Evolutionary conservation across 2,329 filamentous ascomycete genomes (phyloP).

Genomic region (Fusarium sacchari): DNA sequence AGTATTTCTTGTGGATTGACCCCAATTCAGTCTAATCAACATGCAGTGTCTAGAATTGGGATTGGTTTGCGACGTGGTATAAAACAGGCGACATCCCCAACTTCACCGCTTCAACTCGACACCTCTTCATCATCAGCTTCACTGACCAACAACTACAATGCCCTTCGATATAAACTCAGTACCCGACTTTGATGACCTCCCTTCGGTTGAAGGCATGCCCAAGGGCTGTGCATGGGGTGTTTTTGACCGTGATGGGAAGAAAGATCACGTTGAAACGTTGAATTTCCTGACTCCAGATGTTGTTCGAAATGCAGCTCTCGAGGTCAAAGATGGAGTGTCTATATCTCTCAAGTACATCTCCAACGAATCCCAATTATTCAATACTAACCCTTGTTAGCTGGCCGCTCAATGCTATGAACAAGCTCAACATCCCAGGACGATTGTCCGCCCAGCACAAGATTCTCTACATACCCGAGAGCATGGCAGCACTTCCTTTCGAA

Average conservation of each 20-base stretch:
- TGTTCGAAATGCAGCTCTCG: constrained; percentile 35
- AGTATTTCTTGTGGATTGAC: neutral
- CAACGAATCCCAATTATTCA: too few species aligned
- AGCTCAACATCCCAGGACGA: constrained; percentile 41
- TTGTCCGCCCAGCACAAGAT: constrained; percentile 48
- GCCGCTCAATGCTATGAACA: constrained; percentile 38
- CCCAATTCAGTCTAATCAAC: neutral
- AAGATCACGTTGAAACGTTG: constrained; percentile 61
- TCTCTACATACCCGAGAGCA: constrained; percentile 44
- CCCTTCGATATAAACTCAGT: constrained; percentile 1
- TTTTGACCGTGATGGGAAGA: constrained; percentile 56
- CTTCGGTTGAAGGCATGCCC: constrained; percentile 53
- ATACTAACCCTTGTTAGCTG: constrained; percentile 6
- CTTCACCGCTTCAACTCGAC: neutral
- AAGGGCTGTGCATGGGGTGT: constrained; percentile 63
- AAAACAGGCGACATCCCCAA: neutral
- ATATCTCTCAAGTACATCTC: constrained; percentile 61
- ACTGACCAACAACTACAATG: neutral
- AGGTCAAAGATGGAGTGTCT: constrained; percentile 54
- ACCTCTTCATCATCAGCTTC: too few species aligned
- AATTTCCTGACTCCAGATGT: constrained; percentile 62
- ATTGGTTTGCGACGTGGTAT: neutral
- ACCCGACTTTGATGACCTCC: constrained; percentile 27
- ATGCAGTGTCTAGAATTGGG: neutral
- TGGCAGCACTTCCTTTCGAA: constrained; percentile 22